These are phyloP conservation scores for Linderniella brevidens DNA, from an alignment of 257 asterid species.

Conservation along the genomic window DNA sequence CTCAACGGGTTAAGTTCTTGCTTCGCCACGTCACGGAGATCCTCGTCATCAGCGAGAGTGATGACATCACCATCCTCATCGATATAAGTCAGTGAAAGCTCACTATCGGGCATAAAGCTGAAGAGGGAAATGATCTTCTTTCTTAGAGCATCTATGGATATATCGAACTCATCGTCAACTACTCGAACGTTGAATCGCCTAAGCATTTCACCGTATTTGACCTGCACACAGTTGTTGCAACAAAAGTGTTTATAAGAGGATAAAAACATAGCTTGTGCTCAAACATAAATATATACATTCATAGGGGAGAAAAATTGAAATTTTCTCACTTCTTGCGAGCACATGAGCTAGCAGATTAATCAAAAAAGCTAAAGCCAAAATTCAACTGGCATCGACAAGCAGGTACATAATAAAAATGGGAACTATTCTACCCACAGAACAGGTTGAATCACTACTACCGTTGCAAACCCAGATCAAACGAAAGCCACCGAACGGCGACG, in stretches of 20 bases:
- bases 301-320: background rate
- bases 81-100: slow-evolving; percentile 40
- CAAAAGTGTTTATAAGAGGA: slow-evolving; percentile 4
- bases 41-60: slow-evolving; percentile 68
- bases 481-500: too few relatives aligned
- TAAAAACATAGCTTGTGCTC: background rate
- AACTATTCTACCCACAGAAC: too few relatives aligned
- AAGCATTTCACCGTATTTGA: slow-evolving; percentile 49
- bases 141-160: slow-evolving; percentile 39
- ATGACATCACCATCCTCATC: slow-evolving; percentile 70
- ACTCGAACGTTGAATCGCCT: slow-evolving; percentile 59
- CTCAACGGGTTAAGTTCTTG: slow-evolving; percentile 69
- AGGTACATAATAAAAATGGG: too few relatives aligned
- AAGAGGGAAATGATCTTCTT: slow-evolving; percentile 47
- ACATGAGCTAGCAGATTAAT: too few relatives aligned
- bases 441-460: too few relatives aligned
- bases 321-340: too few relatives aligned
- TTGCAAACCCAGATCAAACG: too few relatives aligned
- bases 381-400: too few relatives aligned
- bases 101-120: slow-evolving; percentile 31
- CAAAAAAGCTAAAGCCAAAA: too few relatives aligned
- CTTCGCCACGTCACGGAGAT: slow-evolving; percentile 50
- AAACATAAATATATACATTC: background rate
- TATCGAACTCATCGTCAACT: slow-evolving; percentile 20
- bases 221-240: too few relatives aligned